These are phyloP conservation scores for Aegilops longissima DNA, from an alignment of 176 grass and related monocot genomes.

Conservation along the genomic window DNA sequence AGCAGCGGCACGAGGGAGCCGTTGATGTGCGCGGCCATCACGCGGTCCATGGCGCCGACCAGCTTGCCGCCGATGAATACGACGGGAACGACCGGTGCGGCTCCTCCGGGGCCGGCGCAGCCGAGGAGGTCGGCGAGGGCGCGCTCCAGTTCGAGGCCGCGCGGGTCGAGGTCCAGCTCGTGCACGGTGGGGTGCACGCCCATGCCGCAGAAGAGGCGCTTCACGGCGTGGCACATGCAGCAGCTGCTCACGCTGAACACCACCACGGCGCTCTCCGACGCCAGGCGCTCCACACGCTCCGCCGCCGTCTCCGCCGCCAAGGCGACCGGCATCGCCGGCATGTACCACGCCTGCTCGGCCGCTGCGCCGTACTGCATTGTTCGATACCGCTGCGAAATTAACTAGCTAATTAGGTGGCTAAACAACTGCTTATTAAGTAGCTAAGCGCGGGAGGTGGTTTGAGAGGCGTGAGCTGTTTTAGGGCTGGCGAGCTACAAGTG, in stretches of 20 bases:
- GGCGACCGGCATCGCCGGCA: conserved; percentile 17
- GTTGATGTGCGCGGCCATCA: conserved; percentile 98
- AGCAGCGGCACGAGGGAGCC: conserved; percentile 88
- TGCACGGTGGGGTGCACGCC: conserved; percentile 87
- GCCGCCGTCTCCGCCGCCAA: conserved; percentile 51
- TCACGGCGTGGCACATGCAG: conserved; percentile 99
- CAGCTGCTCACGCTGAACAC: conserved; percentile 99
- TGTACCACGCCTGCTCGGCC: conserved; percentile 74
- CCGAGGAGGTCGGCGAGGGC: conserved; percentile 69
- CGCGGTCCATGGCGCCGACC: conserved; percentile 88
- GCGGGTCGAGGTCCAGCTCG: conserved; percentile 89
- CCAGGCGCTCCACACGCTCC: conserved; percentile 82
- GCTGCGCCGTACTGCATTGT: conserved; percentile 91
- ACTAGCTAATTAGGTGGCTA: background rate
- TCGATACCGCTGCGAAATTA: background rate
- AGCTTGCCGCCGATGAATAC: conserved; percentile 94
- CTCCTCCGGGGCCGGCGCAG: background rate
- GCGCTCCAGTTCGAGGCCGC: conserved; percentile 70
- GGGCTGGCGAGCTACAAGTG: conserved; percentile 30
- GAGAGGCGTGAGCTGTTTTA: conserved; percentile 29
- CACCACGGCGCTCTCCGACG: conserved; percentile 91
- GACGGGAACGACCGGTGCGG: conserved; percentile 53
- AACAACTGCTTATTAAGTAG: background rate
- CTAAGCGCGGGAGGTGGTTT: background rate
- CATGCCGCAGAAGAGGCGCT: conserved; percentile 98